phyloP scores from a whole-genome alignment of 2,329 filamentous ascomycete genomes.

The Talaromyces sp. region DNA sequence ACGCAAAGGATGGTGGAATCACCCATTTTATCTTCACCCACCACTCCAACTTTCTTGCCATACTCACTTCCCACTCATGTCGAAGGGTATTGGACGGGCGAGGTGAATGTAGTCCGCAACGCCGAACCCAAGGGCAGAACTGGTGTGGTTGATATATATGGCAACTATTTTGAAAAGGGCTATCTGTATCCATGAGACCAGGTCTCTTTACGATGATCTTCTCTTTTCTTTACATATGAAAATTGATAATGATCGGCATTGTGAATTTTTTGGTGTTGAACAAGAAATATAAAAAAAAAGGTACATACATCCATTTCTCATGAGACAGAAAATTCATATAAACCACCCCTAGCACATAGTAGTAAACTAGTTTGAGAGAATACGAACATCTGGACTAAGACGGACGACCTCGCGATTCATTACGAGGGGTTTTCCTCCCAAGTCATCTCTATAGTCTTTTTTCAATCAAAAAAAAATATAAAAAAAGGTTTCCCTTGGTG shows the following conservation, averaged over 20 bases:
- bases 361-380: slow-evolving; percentile 1
- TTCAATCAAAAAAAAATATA: neutral
- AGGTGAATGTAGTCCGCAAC: slow-evolving; percentile 53
- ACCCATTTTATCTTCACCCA: slow-evolving; percentile 14
- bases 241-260: neutral
- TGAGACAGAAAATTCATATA: neutral
- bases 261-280: neutral
- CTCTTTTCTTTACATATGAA: neutral
- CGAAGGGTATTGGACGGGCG: slow-evolving; percentile 56
- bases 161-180: slow-evolving; percentile 50
- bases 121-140: slow-evolving; percentile 32
- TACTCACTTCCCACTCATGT: slow-evolving; percentile 35
- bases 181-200: slow-evolving; percentile 45
- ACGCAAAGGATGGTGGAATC: neutral
- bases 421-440: slow-evolving; percentile 7
- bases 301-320: slow-evolving; percentile 2
- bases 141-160: slow-evolving; percentile 48
- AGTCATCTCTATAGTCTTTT: slow-evolving; percentile 5
- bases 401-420: slow-evolving; percentile 6
- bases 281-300: neutral
- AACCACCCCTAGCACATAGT: slow-evolving; percentile 1
- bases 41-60: slow-evolving; percentile 11
- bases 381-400: slow-evolving; percentile 1
- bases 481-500: neutral
- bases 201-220: neutral